Evolutionary conservation across 73 alveolate genomes (phyloP).

Genomic region (Paramecium caudatum): DNA sequence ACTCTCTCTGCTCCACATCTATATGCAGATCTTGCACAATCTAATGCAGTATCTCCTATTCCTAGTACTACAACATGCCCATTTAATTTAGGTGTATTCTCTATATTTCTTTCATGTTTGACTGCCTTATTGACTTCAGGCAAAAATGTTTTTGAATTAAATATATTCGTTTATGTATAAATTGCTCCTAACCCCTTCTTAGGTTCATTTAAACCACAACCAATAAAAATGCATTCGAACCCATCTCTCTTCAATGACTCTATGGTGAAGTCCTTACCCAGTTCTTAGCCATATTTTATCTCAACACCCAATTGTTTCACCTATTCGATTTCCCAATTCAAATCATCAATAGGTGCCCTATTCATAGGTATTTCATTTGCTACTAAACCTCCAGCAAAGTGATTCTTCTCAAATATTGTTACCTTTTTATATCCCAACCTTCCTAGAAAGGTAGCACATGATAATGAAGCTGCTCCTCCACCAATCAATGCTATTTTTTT

Average conservation of each 20-base stretch:
- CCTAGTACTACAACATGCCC: slow-evolving; percentile 92
- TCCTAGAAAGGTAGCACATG: slow-evolving; percentile 84
- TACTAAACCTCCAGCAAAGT: slow-evolving; percentile 81
- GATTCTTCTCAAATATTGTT: slow-evolving; percentile 78
- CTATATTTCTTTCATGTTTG: slow-evolving; percentile 47
- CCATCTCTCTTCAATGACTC: slow-evolving; percentile 78
- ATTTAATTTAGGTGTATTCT: slow-evolving; percentile 81
- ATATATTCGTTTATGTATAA: slow-evolving; percentile 54
- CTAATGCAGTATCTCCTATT: slow-evolving; percentile 92
- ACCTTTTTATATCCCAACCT: slow-evolving; percentile 82
- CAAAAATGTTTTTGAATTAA: slow-evolving; percentile 75
- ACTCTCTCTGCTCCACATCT: slow-evolving; percentile 91
- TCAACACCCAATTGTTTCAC: slow-evolving; percentile 80
- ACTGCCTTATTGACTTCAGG: slow-evolving; percentile 67
- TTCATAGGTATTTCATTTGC: slow-evolving; percentile 81
- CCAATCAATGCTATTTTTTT: slow-evolving; percentile 81
- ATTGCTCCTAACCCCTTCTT: slow-evolving; percentile 74
- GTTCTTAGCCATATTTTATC: slow-evolving; percentile 76
- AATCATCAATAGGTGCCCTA: slow-evolving; percentile 80
- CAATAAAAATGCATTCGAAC: slow-evolving; percentile 76
- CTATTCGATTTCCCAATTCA: slow-evolving; percentile 81
- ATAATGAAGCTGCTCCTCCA: slow-evolving; percentile 82
- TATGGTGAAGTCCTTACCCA: slow-evolving; percentile 79
- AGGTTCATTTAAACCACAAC: slow-evolving; percentile 78
- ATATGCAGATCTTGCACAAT: slow-evolving; percentile 89